Conservation (phyloP, 345 rosid species). For the Diplotaxis tenuifolia region DNA sequence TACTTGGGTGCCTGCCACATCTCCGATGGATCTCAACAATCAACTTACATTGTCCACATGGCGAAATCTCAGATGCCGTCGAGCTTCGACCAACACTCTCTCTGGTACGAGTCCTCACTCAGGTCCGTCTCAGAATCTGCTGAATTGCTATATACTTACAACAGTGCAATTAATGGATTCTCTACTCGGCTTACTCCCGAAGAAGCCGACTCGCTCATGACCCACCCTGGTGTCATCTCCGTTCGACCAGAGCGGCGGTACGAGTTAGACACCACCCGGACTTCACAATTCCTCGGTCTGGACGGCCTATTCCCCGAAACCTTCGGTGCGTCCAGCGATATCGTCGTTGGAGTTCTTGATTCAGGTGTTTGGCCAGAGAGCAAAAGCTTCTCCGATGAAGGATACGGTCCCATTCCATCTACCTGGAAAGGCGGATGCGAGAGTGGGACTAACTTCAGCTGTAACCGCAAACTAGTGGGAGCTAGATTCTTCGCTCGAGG, state of each 20-base stretch:
- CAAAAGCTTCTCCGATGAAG: constrained; percentile 50
- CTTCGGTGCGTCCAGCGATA: constrained; percentile 31
- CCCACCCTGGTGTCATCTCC: constrained; percentile 45
- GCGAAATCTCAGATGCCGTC: constrained; percentile 69
- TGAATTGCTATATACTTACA: constrained; percentile 54
- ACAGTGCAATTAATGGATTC: constrained; percentile 57
- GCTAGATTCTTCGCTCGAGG: constrained; percentile 55
- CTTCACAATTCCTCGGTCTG: constrained; percentile 64
- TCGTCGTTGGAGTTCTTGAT: constrained; percentile 55
- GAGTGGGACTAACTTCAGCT: constrained; percentile 58
- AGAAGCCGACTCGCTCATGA: constrained; percentile 48
- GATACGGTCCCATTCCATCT: constrained; percentile 49
- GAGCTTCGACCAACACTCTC: constrained; percentile 54
- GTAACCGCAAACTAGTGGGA: constrained; percentile 65
- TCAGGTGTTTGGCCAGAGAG: constrained; percentile 66
- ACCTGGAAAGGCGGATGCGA: constrained; percentile 65
- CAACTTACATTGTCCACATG: constrained; percentile 88
- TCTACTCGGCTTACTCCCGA: constrained; percentile 43
- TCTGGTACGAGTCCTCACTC: constrained; percentile 78
- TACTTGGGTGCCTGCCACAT: constrained; percentile 42
- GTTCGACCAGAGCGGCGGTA: constrained; percentile 49
- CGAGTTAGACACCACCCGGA: constrained; percentile 62
- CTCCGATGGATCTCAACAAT: constrained; percentile 29
- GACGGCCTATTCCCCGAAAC: constrained; percentile 39
- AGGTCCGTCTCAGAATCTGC: constrained; percentile 62